Percentiles rank a stretch among this genome's conserved stretches.
Conservation (phyloP, 2,329 filamentous ascomycete genomes). For the Pseudocercospora cruenta region DNA sequence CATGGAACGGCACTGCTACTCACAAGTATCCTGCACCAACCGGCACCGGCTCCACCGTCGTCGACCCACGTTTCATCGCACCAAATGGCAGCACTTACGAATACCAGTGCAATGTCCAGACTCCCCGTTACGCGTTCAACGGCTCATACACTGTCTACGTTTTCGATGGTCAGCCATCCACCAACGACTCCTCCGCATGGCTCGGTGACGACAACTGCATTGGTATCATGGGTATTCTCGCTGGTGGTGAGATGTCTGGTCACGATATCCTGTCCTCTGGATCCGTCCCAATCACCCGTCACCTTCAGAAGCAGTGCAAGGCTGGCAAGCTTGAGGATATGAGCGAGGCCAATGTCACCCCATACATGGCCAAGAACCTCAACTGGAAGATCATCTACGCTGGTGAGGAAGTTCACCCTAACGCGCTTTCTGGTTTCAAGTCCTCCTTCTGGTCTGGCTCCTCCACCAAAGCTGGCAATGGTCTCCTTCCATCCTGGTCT, state of each 20-base stretch:
- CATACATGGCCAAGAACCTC: conserved; percentile 39
- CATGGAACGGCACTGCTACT: conserved; percentile 18
- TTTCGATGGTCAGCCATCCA: conserved; percentile 61
- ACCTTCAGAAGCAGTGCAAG: conserved; percentile 40
- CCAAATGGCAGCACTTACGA: conserved; percentile 57
- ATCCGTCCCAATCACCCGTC: conserved; percentile 50
- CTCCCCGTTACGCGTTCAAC: conserved; percentile 62
- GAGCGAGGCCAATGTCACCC: conserved; percentile 31
- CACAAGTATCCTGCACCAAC: conserved; percentile 5
- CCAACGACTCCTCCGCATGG: conserved; percentile 55
- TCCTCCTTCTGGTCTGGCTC: conserved; percentile 45
- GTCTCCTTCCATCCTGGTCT: conserved; percentile 31
- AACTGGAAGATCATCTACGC: conserved; percentile 41
- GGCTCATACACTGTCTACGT: conserved; percentile 68
- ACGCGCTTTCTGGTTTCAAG: conserved; percentile 44
- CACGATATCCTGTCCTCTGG: conserved; percentile 41
- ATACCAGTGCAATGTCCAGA: conserved; percentile 69
- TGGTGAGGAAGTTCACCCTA: conserved; percentile 37
- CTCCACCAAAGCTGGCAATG: conserved; percentile 30
- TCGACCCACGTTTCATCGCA: conserved; percentile 33
- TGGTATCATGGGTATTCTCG: conserved; percentile 59
- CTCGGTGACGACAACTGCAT: conserved; percentile 57
- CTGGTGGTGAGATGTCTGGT: conserved; percentile 33
- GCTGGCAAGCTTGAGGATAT: conserved; percentile 39
- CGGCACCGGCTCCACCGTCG: conserved; percentile 5